Evolutionary conservation across 495 filamentous ascomycete genomes (phyloP).

Genomic region (Lasiosphaeria miniovina): DNA sequence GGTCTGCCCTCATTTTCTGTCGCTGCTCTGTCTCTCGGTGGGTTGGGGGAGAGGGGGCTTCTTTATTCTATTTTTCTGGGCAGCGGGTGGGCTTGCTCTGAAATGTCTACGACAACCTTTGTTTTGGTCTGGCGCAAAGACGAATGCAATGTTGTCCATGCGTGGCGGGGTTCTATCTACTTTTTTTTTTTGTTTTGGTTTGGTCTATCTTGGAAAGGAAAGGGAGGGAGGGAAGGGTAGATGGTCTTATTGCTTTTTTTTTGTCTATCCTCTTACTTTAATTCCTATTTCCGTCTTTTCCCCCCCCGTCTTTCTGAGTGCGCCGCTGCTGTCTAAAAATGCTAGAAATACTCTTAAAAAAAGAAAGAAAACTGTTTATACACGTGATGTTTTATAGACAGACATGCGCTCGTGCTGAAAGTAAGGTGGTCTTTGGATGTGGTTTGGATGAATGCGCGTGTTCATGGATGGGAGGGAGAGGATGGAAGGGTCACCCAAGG

Average conservation of each 20-base stretch:
- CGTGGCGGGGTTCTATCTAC: neutral
- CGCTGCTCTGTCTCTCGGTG: neutral
- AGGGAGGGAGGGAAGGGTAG: neutral
- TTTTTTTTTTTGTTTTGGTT: neutral
- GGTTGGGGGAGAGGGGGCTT: no score
- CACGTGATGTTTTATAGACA: neutral
- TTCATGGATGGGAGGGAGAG: neutral
- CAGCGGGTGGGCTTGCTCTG: no score
- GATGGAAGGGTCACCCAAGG: neutral
- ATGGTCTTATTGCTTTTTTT: neutral
- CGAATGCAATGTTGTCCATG: neutral
- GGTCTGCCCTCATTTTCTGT: neutral
- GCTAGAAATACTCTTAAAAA: neutral
- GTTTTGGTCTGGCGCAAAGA: neutral
- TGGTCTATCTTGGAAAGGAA: neutral
- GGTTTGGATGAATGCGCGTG: no score
- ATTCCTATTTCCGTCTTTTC: neutral
- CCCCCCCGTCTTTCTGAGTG: neutral
- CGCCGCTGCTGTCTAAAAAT: neutral
- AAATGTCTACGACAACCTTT: neutral
- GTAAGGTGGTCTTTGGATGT: no score
- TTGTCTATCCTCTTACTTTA: neutral
- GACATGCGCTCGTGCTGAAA: no score
- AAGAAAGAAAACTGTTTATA: slow-evolving; percentile 13
- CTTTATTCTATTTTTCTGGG: no score